Evolutionary conservation across 768 basidiomycete genomes (phyloP).

Genomic region (Coprinopsis strossmayeri): DNA sequence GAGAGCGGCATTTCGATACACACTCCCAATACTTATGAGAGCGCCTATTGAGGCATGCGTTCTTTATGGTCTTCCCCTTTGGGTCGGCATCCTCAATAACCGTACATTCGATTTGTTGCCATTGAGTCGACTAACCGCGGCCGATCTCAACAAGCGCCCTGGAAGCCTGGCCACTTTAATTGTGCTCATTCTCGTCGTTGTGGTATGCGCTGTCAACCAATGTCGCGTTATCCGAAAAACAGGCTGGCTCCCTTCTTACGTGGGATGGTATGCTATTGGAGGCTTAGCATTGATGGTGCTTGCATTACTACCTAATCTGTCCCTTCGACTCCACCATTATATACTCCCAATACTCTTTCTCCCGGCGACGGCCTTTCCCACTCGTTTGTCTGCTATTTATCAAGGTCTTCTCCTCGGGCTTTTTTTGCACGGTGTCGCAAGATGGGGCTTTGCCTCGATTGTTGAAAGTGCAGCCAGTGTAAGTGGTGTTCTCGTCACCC

Average conservation of each 20-base stretch:
- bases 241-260: slow-evolving; percentile 74
- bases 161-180: slow-evolving; percentile 66
- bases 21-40: slow-evolving; percentile 56
- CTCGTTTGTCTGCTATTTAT: slow-evolving; percentile 69
- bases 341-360: slow-evolving; percentile 69
- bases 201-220: slow-evolving; percentile 64
- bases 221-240: slow-evolving; percentile 78
- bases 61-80: slow-evolving; percentile 72
- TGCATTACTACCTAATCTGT: slow-evolving; percentile 59
- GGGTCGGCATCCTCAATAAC: slow-evolving; percentile 74
- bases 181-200: slow-evolving; percentile 57
- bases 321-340: slow-evolving; percentile 78
- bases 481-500: slow-evolving; percentile 17
- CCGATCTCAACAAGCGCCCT: slow-evolving; percentile 56
- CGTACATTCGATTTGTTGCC: slow-evolving; percentile 67
- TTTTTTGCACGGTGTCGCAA: slow-evolving; percentile 74
- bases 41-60: slow-evolving; percentile 68
- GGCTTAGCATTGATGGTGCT: slow-evolving; percentile 63
- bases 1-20: slow-evolving; percentile 69
- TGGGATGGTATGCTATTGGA: slow-evolving; percentile 65
- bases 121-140: slow-evolving; percentile 65
- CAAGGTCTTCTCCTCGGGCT: slow-evolving; percentile 80
- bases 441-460: slow-evolving; percentile 76
- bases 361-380: slow-evolving; percentile 77
- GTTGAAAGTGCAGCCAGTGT: slow-evolving; percentile 71